These are phyloP conservation scores for Leccinum fallax DNA, from an alignment of 1,284 basidiomycete genomes.

Conservation along the genomic window DNA sequence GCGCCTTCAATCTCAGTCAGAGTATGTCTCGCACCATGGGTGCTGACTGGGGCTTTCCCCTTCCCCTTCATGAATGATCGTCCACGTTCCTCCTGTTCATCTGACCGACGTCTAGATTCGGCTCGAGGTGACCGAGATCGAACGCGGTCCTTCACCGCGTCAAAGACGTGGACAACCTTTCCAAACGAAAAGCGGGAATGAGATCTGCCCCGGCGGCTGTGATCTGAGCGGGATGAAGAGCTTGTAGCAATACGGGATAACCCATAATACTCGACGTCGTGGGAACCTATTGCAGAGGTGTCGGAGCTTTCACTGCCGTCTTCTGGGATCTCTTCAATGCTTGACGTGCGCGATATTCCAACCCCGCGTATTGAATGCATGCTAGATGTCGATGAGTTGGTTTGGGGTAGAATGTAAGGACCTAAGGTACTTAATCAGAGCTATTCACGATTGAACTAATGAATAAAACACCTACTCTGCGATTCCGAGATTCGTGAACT, in stretches of 20 bases:
- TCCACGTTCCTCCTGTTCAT: slow-evolving; percentile 26
- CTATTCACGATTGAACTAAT: neutral
- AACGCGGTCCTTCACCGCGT: slow-evolving; percentile 43
- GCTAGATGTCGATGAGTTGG: slow-evolving; percentile 26
- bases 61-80: slow-evolving; percentile 28
- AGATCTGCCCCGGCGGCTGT: slow-evolving; percentile 35
- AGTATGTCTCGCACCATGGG: neutral
- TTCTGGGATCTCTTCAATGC: slow-evolving; percentile 42
- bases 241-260: slow-evolving; percentile 17
- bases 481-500: slow-evolving; percentile 13
- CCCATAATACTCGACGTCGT: slow-evolving; percentile 18
- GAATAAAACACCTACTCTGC: slow-evolving; percentile 14
- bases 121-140: slow-evolving; percentile 43
- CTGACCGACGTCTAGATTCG: slow-evolving; percentile 10
- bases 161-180: slow-evolving; percentile 40
- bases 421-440: slow-evolving; percentile 13
- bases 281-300: neutral
- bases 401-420: slow-evolving; percentile 6
- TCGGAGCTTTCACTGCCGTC: slow-evolving; percentile 14
- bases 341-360: slow-evolving; percentile 38
- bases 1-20: slow-evolving; percentile 5
- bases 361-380: slow-evolving; percentile 16
- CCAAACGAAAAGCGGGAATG: slow-evolving; percentile 42
- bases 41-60: slow-evolving; percentile 6
- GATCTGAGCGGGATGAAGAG: slow-evolving; percentile 18